phyloP scores from a whole-genome alignment of 2,329 filamentous ascomycete genomes.

The Paraphaeosphaeria sporulosa region DNA sequence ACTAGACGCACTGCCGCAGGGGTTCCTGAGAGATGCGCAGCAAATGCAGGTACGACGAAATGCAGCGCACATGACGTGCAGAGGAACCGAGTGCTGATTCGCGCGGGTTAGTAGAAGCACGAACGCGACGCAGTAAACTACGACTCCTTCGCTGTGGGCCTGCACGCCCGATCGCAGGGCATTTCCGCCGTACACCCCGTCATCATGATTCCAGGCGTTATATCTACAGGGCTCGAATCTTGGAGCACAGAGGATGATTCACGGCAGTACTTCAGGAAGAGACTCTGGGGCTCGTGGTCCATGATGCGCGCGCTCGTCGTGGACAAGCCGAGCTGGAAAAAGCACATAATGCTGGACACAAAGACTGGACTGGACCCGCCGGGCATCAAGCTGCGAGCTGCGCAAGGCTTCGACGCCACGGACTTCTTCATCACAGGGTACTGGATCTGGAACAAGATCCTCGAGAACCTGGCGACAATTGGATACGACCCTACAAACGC shows the following conservation, averaged over 20 bases:
- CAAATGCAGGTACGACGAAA: conserved; percentile 75
- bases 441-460: conserved; percentile 99
- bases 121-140: conserved; percentile 90
- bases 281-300: conserved; percentile 97
- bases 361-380: conserved; percentile 89
- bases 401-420: conserved; percentile 95
- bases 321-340: conserved; percentile 95
- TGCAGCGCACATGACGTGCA: neutral
- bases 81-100: conserved; percentile 30
- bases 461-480: conserved; percentile 94
- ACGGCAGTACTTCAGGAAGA: conserved; percentile 89
- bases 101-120: conserved; percentile 66
- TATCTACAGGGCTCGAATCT: conserved; percentile 94
- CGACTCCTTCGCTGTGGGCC: conserved; percentile 90
- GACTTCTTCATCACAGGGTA: conserved; percentile 92
- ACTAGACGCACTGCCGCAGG: conserved; percentile 85
- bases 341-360: conserved; percentile 96
- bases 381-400: conserved; percentile 86
- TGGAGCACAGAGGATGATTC: conserved; percentile 91
- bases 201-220: conserved; percentile 97
- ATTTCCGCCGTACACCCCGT: conserved; percentile 84
- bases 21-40: conserved; percentile 83
- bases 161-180: conserved; percentile 82
- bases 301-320: conserved; percentile 97
- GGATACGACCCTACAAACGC: conserved; percentile 89